phyloP scores from a whole-genome alignment of 139 green algal species.

The Ostreobium quekettii region DNA sequence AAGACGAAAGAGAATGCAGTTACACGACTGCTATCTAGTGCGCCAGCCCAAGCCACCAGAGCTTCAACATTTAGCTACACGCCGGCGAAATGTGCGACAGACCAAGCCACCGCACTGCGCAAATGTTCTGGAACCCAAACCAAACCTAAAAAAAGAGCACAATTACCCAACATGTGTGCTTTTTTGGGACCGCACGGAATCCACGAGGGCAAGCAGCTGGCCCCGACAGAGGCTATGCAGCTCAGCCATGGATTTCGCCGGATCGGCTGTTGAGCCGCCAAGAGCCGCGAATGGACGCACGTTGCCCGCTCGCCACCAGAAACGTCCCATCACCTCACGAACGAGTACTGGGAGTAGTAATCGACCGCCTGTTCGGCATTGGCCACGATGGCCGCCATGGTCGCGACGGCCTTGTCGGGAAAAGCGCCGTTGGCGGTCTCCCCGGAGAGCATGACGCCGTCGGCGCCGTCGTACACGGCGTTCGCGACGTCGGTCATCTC shows the following conservation, averaged over 20 bases:
- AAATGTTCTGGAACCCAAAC: no score
- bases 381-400: slow-evolving; percentile 67
- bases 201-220: slow-evolving; percentile 45
- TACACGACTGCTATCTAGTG: no score
- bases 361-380: slow-evolving; percentile 39
- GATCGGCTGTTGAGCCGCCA: slow-evolving; percentile 56
- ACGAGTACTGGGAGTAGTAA: slow-evolving; percentile 44
- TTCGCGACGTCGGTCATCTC: slow-evolving; percentile 78
- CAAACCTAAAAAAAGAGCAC: slow-evolving; percentile 8
- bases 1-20: no score
- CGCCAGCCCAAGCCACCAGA: no score
- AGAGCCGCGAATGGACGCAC: slow-evolving; percentile 25
- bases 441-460: slow-evolving; percentile 68
- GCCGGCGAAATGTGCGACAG: no score
- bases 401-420: slow-evolving; percentile 53
- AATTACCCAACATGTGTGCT: not conserved
- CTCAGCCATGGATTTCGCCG: slow-evolving; percentile 48
- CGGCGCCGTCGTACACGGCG: slow-evolving; percentile 63
- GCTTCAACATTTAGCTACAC: no score
- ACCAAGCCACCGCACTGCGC: no score
- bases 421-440: slow-evolving; percentile 74
- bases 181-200: slow-evolving; percentile 31
- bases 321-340: slow-evolving; percentile 39
- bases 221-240: slow-evolving; percentile 37
- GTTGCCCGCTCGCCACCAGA: slow-evolving; percentile 33